Base-by-base conservation (phyloP, 2,329 filamentous ascomycete genomes). In the Colletotrichum abscissum region DNA sequence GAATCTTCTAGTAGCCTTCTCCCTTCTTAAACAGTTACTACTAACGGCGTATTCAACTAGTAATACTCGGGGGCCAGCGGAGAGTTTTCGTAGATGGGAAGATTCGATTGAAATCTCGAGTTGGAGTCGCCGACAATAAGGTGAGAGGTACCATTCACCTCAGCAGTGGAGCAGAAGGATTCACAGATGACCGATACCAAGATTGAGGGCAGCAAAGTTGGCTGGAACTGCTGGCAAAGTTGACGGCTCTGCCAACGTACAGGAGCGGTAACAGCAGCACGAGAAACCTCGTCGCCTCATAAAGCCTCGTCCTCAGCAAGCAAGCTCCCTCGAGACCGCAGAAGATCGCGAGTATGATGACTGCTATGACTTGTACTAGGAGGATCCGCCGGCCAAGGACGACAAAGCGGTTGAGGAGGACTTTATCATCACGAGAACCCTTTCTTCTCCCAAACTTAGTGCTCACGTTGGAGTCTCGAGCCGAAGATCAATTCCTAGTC, bases 401-500 rank as follows among this genome's bases (percentile, higher is more conserved):
- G 70, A 70, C n/a, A 60, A 56, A 19, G 28, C 65, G 19, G 26
- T 62, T 8, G 70, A 65, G 3, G 49, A 38, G 16, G 66, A 57
- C 14, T 73, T 73, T 60, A 35, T 70, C n/a, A 35, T 38, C 22
- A 49, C 70, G 5, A 65, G 56, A 60, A 73, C 28, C 28, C 28
- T 30, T 30, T 30, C 7, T 30, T 30, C 28, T 30, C 28, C 28
- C 28, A 30, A 30, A 30, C 28, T 30, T 30, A 63, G 7, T 74
- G 62, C 63, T 77, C 74, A 5, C 79, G 75, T n/a, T 65, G 67
- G 9, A 78, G 67, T 7, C 76, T 74, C 4, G 77, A 75, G 4
- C 80, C 79, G 19, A 78, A 79, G 30, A 76, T 65, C 3, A 77
- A 76, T 16, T 82, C 80, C 78, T 78, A 81, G 16, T 77, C 73